phyloP scores from a whole-genome alignment of 768 basidiomycete species.

The Cystobasidium tubakii region DNA sequence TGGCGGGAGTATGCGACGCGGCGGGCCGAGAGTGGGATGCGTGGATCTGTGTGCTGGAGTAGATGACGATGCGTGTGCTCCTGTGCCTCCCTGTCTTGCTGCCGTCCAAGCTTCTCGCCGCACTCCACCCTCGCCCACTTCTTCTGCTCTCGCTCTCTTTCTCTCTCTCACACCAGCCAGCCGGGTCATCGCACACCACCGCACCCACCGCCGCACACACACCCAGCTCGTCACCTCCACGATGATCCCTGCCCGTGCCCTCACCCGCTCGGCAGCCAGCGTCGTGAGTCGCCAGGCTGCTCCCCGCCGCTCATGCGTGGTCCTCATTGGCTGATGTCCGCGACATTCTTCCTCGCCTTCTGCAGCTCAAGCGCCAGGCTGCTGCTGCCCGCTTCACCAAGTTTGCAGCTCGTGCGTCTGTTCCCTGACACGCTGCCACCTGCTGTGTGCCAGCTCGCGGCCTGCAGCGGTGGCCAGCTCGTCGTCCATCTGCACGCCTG shows the following conservation, averaged over 20 bases:
- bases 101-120: slow-evolving; percentile 1
- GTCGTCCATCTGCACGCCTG: neutral
- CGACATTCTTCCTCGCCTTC: neutral
- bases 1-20: too few relatives aligned
- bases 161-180: slow-evolving; percentile 4
- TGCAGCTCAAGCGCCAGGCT: slow-evolving; percentile 8
- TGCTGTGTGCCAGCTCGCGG: neutral
- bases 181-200: neutral
- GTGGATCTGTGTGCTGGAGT: too few relatives aligned
- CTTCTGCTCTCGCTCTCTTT: slow-evolving; percentile 1
- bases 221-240: neutral
- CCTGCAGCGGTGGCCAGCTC: neutral
- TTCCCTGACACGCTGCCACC: too few relatives aligned
- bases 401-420: neutral
- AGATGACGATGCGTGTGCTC: too few relatives aligned
- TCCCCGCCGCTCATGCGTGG: neutral
- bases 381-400: neutral
- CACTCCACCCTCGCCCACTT: neutral
- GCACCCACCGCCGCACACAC: neutral
- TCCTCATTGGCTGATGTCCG: slow-evolving; percentile 30
- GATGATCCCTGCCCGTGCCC: slow-evolving; percentile 23
- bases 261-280: slow-evolving; percentile 27
- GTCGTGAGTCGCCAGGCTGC: slow-evolving; percentile 19
- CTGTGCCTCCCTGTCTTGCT: too few relatives aligned
- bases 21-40: too few relatives aligned